These are phyloP conservation scores for Crucihimalaya himalaica DNA, from an alignment of 345 rosid species.

Conservation along the genomic window DNA sequence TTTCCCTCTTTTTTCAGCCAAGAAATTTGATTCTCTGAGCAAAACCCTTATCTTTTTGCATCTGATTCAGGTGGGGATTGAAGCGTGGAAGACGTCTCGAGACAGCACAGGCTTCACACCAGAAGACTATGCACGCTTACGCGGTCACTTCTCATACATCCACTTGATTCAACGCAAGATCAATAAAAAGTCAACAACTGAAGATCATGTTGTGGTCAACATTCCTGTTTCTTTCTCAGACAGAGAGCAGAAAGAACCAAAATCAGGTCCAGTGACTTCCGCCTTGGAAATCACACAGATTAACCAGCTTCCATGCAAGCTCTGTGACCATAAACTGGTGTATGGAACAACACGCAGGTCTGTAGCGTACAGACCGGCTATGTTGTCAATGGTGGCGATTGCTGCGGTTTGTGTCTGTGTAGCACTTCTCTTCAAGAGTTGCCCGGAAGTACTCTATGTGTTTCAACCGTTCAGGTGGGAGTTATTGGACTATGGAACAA, in stretches of 20 bases:
- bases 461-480: constrained; percentile 99
- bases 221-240: constrained; percentile 45
- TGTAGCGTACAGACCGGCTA: constrained; percentile 83
- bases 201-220: constrained; percentile 65
- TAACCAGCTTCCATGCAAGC: constrained; percentile 54
- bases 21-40: constrained; percentile 7
- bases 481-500: constrained; percentile 77
- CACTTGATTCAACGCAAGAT: constrained; percentile 86
- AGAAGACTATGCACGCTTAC: constrained; percentile 93
- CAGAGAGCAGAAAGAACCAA: constrained; percentile 42
- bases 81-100: constrained; percentile 84
- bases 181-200: constrained; percentile 48
- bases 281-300: constrained; percentile 64
- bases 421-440: constrained; percentile 94
- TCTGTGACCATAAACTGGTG: constrained; percentile 64
- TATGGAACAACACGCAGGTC: constrained; percentile 54
- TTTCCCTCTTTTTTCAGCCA: constrained; percentile 3
- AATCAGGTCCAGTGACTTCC: constrained; percentile 45
- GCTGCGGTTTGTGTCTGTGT: constrained; percentile 99
- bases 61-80: constrained; percentile 72
- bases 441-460: constrained; percentile 85
- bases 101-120: constrained; percentile 95
- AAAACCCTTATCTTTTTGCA: not conserved
- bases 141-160: constrained; percentile 95
- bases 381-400: constrained; percentile 94